phyloP scores from a whole-genome alignment of 805 yeast genomes.

The Isabelozyma heimii region DNA sequence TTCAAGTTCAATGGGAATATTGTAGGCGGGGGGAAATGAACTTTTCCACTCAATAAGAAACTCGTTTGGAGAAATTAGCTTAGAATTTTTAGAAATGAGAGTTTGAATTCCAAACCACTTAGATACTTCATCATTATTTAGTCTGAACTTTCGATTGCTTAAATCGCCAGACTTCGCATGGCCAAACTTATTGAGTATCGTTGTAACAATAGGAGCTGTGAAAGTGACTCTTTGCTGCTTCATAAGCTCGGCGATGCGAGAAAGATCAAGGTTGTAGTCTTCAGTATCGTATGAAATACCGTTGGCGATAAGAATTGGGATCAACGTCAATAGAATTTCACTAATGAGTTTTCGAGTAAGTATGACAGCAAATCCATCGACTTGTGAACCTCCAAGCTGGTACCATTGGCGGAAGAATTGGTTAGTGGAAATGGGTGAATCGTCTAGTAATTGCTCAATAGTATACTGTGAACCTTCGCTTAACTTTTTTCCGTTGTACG shows the following conservation, averaged over 20 bases:
- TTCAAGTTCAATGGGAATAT: conserved; percentile 54
- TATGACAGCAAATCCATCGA: conserved; percentile 42
- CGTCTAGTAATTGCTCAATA: conserved; percentile 31
- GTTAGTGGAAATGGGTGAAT: conserved; percentile 51
- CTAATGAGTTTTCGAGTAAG: conserved; percentile 22
- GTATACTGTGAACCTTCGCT: conserved; percentile 7
- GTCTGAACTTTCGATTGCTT: conserved; percentile 17
- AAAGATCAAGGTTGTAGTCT: conserved; percentile 9
- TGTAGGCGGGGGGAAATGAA: conserved; percentile 60
- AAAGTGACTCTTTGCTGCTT: conserved; percentile 22
- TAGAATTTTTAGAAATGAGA: conserved; percentile 22
- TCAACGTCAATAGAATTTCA: conserved; percentile 21
- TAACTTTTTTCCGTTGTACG: conserved; percentile 13
- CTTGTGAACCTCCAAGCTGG: conserved; percentile 51
- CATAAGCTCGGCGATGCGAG: conserved; percentile 13
- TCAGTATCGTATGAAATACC: conserved; percentile 15
- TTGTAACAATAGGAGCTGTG: conserved; percentile 42
- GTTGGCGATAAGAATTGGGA: conserved; percentile 24
- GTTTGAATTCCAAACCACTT: conserved; percentile 64
- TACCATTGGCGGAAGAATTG: conserved; percentile 58
- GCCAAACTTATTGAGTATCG: conserved; percentile 51
- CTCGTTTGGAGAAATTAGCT: conserved; percentile 42
- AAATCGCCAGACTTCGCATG: conserved; percentile 2
- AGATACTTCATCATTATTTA: conserved; percentile 47
- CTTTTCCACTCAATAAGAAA: conserved; percentile 64